Evolutionary conservation across 129 eudicot species (phyloP), one percentile per base, ranked within the genome.

Genomic region (Centrapalus pauciflorus): DNA sequence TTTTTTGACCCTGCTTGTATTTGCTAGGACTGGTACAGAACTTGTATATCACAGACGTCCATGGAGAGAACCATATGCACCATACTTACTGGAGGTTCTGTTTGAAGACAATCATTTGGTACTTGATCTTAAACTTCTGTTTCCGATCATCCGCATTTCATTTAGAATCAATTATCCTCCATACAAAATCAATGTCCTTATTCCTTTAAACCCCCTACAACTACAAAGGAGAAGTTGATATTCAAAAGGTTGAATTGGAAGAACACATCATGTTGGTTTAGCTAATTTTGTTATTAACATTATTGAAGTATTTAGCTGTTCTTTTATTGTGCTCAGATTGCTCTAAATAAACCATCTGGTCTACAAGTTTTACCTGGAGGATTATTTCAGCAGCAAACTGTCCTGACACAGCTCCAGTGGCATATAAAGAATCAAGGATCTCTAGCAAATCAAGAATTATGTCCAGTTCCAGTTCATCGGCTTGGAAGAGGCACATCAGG

Each of bases 401-500:
- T 89, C 57, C 74, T 88, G 73, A 82, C 90, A 60, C 96, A 88
- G 66, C 91, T 89, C 27, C 91, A 83, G 49, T 77, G 99, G 99
- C 84, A 28, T 73, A 59, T 82, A 14, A 63, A 79, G 41, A 82
- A 71, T 59, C 76, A 57, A 27, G 60, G 61, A 30, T 29, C 79
- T 28, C 63, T 68, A 55, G 73, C 55, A 29, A 59, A 60, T 73
- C 79, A 75, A 73, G 86, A 77, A 35, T 67, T 57, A 10, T 76
- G 88, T 60, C 91, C 87, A 54, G 96, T 76, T 75, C 99, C 99
- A 9, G 99, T 89, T 80, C 99, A 93, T 81, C 87, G 96, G 26
- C 96, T 93, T 48, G 96, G 99, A 57, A 83, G 96, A 75, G 96
- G 99, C 38, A 93, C 96, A 55, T 93, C 99, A 74, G 96, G 99